These are phyloP conservation scores for Leptomonas pyrrhocoris DNA, from an alignment of 208 protist genomes.

Conservation along the genomic window DNA sequence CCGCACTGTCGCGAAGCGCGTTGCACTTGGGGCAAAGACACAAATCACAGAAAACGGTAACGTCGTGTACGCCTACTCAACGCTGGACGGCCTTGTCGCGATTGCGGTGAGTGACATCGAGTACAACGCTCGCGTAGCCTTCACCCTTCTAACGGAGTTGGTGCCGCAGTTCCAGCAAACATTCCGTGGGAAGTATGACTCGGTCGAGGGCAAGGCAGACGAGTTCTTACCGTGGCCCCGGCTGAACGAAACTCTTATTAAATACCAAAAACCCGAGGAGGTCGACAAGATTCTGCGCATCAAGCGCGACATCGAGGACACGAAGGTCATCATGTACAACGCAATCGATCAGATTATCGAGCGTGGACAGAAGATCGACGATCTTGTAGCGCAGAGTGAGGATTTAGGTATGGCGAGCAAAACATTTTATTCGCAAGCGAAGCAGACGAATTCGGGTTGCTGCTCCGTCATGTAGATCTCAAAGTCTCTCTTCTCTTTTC, in stretches of 20 bases:
- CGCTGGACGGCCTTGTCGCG: slow-evolving; percentile 75
- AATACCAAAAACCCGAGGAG: slow-evolving; percentile 91
- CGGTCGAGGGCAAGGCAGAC: slow-evolving; percentile 49
- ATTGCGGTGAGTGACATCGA: slow-evolving; percentile 87
- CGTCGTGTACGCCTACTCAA: slow-evolving; percentile 73
- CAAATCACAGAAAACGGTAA: slow-evolving; percentile 87
- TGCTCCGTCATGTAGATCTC: slow-evolving; percentile 89
- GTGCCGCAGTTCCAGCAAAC: slow-evolving; percentile 77
- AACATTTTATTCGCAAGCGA: slow-evolving; percentile 90
- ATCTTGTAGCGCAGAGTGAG: slow-evolving; percentile 84
- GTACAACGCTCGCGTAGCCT: slow-evolving; percentile 87
- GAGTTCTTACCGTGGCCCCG: slow-evolving; percentile 83
- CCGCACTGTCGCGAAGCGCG: slow-evolving; percentile 81
- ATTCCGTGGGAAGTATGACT: slow-evolving; percentile 88
- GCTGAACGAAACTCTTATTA: slow-evolving; percentile 71
- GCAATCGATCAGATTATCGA: slow-evolving; percentile 92
- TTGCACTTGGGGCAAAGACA: slow-evolving; percentile 63
- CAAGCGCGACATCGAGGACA: slow-evolving; percentile 91
- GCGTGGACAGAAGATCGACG: slow-evolving; percentile 90
- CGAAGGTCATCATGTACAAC: slow-evolving; percentile 93
- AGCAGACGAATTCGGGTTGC: slow-evolving; percentile 89
- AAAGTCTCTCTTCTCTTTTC: not conserved
- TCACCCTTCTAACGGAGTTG: slow-evolving; percentile 80
- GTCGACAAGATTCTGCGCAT: slow-evolving; percentile 91
- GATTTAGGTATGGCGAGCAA: slow-evolving; percentile 87